phyloP scores from a whole-genome alignment of 2,329 filamentous ascomycete genomes.

The Samsoniella hepiali region DNA sequence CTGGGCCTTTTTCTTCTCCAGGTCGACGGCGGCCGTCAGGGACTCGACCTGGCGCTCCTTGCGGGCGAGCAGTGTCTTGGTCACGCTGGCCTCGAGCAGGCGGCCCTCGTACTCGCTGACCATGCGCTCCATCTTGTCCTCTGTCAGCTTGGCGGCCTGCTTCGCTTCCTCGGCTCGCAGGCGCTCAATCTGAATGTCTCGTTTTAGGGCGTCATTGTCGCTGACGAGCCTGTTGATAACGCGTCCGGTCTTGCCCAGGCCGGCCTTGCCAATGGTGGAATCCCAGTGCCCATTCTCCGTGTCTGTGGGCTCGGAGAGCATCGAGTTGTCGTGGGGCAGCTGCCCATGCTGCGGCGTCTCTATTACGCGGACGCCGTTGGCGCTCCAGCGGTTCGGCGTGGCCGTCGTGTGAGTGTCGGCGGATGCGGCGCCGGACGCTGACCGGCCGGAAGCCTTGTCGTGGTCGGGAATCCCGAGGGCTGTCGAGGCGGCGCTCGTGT shows the following conservation, averaged over 20 bases:
- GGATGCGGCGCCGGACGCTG: slow-evolving; percentile 28
- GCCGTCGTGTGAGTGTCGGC: slow-evolving; percentile 36
- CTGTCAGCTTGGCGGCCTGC: slow-evolving; percentile 62
- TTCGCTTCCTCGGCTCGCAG: slow-evolving; percentile 67
- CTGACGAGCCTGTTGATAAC: slow-evolving; percentile 80
- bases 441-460: slow-evolving; percentile 24
- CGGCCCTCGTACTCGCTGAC: slow-evolving; percentile 66
- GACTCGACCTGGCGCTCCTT: slow-evolving; percentile 74
- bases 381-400: slow-evolving; percentile 32
- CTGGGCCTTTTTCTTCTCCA: slow-evolving; percentile 59
- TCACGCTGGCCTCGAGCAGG: slow-evolving; percentile 67
- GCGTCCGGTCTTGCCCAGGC: slow-evolving; percentile 69
- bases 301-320: slow-evolving; percentile 34
- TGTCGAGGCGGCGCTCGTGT: slow-evolving; percentile 45
- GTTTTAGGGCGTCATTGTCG: slow-evolving; percentile 74
- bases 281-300: slow-evolving; percentile 51
- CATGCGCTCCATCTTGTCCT: slow-evolving; percentile 68
- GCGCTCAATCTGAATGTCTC: slow-evolving; percentile 66
- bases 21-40: slow-evolving; percentile 60
- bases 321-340: slow-evolving; percentile 26
- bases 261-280: slow-evolving; percentile 66
- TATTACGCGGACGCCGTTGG: slow-evolving; percentile 30
- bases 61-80: slow-evolving; percentile 65
- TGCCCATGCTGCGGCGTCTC: slow-evolving; percentile 25
- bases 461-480: slow-evolving; percentile 33